Conservation (phyloP, 2,329 filamentous ascomycete genomes). For the Phaeosphaeria sp. region DNA sequence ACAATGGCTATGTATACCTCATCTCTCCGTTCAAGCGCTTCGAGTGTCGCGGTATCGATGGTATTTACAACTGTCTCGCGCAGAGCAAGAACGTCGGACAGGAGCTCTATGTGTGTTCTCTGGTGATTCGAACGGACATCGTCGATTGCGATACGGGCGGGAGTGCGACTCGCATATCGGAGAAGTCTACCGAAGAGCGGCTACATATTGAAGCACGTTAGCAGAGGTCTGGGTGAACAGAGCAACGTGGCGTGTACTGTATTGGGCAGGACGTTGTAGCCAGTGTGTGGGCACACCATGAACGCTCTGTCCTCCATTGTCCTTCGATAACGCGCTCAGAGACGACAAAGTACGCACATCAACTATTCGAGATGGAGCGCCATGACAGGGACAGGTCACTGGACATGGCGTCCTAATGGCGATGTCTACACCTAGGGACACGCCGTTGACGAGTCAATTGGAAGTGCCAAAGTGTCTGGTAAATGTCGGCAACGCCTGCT, state of each 20-base stretch:
- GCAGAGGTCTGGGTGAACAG: background rate
- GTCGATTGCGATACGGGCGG: constrained; percentile 48
- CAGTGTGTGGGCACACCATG: constrained; percentile 37
- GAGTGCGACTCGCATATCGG: constrained; percentile 46
- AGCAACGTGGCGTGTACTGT: constrained; percentile 25
- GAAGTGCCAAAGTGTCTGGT: constrained; percentile 22
- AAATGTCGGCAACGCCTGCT: constrained; percentile 27
- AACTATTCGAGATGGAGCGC: background rate
- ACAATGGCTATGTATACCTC: constrained; percentile 56
- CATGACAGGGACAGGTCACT: background rate
- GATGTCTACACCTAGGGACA: background rate
- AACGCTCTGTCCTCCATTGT: constrained; percentile 35
- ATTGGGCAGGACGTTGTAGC: constrained; percentile 38
- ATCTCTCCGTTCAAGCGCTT: constrained; percentile 39
- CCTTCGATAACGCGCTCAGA: constrained; percentile 2
- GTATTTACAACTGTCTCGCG: constrained; percentile 46
- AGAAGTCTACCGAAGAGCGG: constrained; percentile 52
- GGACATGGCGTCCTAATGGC: constrained; percentile 2
- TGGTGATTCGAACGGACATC: constrained; percentile 48
- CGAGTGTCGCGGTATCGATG: constrained; percentile 33
- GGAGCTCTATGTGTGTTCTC: constrained; percentile 52
- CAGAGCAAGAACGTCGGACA: constrained; percentile 55
- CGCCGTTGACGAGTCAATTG: constrained; percentile 16
- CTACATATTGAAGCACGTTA: constrained; percentile 11
- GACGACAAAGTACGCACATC: background rate